Base-by-base conservation (phyloP, 805 yeast genomes). In the Zygoascus flipseniorum region DNA sequence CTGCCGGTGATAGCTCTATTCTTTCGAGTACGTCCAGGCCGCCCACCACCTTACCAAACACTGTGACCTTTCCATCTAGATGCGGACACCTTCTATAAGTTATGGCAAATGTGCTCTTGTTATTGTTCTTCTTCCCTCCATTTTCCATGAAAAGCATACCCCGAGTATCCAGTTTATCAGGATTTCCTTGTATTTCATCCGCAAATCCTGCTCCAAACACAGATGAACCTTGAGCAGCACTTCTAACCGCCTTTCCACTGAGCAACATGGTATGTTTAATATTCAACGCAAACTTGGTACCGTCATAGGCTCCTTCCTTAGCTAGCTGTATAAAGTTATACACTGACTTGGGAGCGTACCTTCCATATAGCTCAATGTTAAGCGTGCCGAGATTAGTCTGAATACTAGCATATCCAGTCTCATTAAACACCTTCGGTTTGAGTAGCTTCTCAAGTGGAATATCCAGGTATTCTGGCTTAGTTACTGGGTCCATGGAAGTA, bases 131-230 rank as follows among this genome's bases (percentile, higher is more conserved):
- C 6, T 93, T 86, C 18, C 96, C 97, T 2, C 96, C 85, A 63
- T 89, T 89, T 48, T 96, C 97, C 97, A 89, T 89, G 1, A 95
- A 86, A 58, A 89, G 76, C 57, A 89, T 74, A 68, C 95, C 95
- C 3, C 44, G 18, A 13, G 44, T 10, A n/a, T 42, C 23, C 44
- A 42, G 20, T 18, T 42, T 42, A 19, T 42, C 6, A 14, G 26
- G 44, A 42, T 42, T 42, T 5, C 44, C 44, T 5, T 42, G 44
- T 10, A 42, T 59, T 50, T 68, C 71, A 48, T 58, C 76, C 55
- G 50, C 58, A 54, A 61, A 66, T 43, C 67, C 59, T 39, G 56
- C 53, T n/a, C 67, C 67, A 32, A 72, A 64, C 23, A 58, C 57
- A 44, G 92, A 89, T 47, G 89, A 89, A 14, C 71, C 69, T 11